Evolutionary conservation across 2,329 filamentous ascomycete species (phyloP), one percentile per base, ranked within the genome.

Genomic region (Plenodomus tracheiphilus): DNA sequence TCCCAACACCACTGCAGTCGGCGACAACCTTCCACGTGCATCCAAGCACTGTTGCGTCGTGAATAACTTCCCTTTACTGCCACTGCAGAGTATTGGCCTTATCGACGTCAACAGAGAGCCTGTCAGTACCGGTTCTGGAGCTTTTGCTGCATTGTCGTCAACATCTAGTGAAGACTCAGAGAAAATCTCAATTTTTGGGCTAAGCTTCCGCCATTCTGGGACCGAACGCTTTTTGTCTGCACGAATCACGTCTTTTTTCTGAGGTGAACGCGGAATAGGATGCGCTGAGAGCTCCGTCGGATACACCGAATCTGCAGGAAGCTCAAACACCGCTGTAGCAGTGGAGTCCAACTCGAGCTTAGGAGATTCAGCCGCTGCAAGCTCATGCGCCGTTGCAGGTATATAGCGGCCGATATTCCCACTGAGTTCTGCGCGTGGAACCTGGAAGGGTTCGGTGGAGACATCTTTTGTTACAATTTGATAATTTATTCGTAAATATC

Each of bases 401-500:
- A 39, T 39, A 28, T 65, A 61, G 2, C 48, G 34, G 4, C 49
- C 64, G 2, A 53, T 32, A 37, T 64, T 56, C 4, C 64, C 66
- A 38, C 47, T 44, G 19, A 72, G 51, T 50, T 71, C 67, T 39
- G 55, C 56, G 18, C 62, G 61, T 11, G 58, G 62, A 7, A 58
- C 61, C 20, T 47, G 46, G 17, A 50, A 10, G 4, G 49, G 11
- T 6, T 63, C 55, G 2, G 42, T 4, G 2, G 60, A 58, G n/a
- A 58, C 54, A 46, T 78, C 74, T 49, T 78, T 70, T 0, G 81
- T 84, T 30, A 83, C 65, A 15, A 85, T 60, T 22, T 75, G 70
- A 67, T 84, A 81, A 48, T 84, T 79, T 20, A 82, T 72, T 35
- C 82, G 75, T 10, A 85, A 62, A 59, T 82, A 83, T 2, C 74